A percentile compares a stretch with the other conserved stretches of the same genome.
Evolutionary conservation across 2,329 filamentous ascomycete genomes (phyloP).

Genomic region (Trichoderma arundinaceum): DNA sequence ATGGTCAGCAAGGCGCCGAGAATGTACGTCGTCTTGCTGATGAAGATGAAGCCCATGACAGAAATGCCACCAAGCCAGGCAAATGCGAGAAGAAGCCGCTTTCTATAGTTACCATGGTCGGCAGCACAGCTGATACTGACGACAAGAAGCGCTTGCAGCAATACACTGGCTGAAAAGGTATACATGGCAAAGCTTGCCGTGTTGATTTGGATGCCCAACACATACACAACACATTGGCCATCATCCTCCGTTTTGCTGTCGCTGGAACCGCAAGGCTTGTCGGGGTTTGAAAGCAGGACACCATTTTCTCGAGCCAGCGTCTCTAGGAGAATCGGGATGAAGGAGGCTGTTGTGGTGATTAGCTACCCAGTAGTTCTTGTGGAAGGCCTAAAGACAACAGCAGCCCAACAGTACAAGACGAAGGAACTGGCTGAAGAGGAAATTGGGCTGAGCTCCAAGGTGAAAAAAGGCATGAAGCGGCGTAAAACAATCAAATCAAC

Average conservation of each 20-base stretch:
- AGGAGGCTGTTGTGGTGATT: conserved; percentile 67
- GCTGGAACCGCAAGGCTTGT: conserved; percentile 73
- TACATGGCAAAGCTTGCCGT: conserved; percentile 98
- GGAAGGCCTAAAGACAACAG: not conserved
- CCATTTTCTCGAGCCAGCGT: conserved; percentile 92
- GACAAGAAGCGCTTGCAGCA: conserved; percentile 87
- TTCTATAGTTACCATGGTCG: conserved; percentile 91
- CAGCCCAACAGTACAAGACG: not conserved
- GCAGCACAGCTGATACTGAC: conserved; percentile 96
- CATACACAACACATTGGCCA: conserved; percentile 79
- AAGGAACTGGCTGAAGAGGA: not conserved
- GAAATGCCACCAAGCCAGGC: conserved; percentile 79
- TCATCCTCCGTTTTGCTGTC: conserved; percentile 58
- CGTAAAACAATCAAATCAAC: conserved; percentile 7
- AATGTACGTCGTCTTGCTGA: conserved; percentile 76
- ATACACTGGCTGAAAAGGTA: conserved; percentile 90
- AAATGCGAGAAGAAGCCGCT: conserved; percentile 84
- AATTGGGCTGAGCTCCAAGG: too few species aligned
- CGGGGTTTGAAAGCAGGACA: conserved; percentile 78
- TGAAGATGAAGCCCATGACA: conserved; percentile 87
- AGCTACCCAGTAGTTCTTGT: not conserved
- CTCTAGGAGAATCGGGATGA: conserved; percentile 94
- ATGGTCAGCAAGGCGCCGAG: conserved; percentile 85
- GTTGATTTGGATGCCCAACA: conserved; percentile 87
- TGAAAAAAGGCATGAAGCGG: conserved; percentile 23